Base-by-base conservation (phyloP, 805 yeast genomes). In the Saccharomycodes ludwigii region DNA sequence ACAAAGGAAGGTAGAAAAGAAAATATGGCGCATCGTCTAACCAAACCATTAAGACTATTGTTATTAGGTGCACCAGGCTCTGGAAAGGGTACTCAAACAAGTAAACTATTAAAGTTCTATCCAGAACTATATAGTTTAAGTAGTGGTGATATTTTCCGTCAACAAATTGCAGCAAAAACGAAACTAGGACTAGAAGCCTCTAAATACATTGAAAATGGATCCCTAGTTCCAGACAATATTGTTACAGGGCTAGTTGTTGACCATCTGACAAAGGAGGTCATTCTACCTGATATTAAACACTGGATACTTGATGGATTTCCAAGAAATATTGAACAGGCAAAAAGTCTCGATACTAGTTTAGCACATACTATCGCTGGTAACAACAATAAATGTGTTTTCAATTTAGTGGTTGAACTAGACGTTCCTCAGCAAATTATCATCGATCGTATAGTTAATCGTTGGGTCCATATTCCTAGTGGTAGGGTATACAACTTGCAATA, bases 271-370 rank as follows among this genome's bases (percentile, higher is more conserved):
- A 46, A 54, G 5, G 44, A 53, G 6, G 70, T 76, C 66, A 58
- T 74, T 13, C 54, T 58, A 22, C 27, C 54, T 0, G 33, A 54
- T 2, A 41, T 73, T 2, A 58, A 73, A 5, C 28, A 25, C 10
- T 86, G 94, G 82, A 59, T 86, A 19, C 60, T 88, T 30, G 97
- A 86, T 52, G 97, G 97, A 26, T 88, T 85, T 47, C 97, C 97
- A 4, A 63, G 97, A 39, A 88, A 91, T 0, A 48, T 59, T 13
- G 56, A 55, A 3, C 97, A 86, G 55, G 95, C 95, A 0, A 47
- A 52, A 24, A 66, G 63, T 7, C 57, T 84, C 23, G 72, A 73
- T 33, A 41, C 46, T 11, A 61, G 60, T 5, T 57, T 78, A 34
- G 38, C 55, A 9, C 39, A 34, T 2, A n/a, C n/a, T n/a, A n/a